Evolutionary conservation across 768 basidiomycete genomes (phyloP), one percentile per base, ranked within the genome.

Genomic region (Porphyrellus cyaneotinctus): DNA sequence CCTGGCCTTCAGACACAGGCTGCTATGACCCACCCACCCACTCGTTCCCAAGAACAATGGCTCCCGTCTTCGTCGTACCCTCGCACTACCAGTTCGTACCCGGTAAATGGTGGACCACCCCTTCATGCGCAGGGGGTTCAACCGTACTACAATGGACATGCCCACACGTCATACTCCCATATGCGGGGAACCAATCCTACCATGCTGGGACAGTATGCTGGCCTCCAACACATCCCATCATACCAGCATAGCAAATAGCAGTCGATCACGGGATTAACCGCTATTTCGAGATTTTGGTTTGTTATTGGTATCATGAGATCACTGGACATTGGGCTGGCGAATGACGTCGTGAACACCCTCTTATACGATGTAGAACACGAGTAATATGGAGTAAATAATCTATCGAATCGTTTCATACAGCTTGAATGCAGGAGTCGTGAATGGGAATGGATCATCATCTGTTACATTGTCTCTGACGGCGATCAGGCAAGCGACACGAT

Each of bases 391-490:
- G 51, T 56, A 58, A 44, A 58, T 53, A 49, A 56, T 56, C 53
- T 68, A 94, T 52, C 91, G 82, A 57, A 95, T 81, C 18, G 78
- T 80, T 69, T 89, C 87, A 62, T 87, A 89, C 81, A 88, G 84
- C 62, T 77, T 88, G 75, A 85, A 93, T 15, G 71, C 69, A 11
- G 77, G 72, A 9, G 80, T 77, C 24, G 73, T 74, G 69, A 88
- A 95, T 4, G 82, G 79, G 60, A 91, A 87, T 12, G 84, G 81
- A 59, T 92, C 91, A 43, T 85, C 86, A 47, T 84, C 76, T 23
- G 74, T 63, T 11, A 70, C 44, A 38, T 43, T 68, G n/a, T 81
- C 78, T 63, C 78, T 78, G 50, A 20, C 5, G 14, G 28, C 26
- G 42, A 31, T 56, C 31, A 58, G 48, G 13, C 26, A n/a, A 9